Evolutionary conservation across 208 protist genomes (phyloP).

Genomic region (Leishmania lainsoni): DNA sequence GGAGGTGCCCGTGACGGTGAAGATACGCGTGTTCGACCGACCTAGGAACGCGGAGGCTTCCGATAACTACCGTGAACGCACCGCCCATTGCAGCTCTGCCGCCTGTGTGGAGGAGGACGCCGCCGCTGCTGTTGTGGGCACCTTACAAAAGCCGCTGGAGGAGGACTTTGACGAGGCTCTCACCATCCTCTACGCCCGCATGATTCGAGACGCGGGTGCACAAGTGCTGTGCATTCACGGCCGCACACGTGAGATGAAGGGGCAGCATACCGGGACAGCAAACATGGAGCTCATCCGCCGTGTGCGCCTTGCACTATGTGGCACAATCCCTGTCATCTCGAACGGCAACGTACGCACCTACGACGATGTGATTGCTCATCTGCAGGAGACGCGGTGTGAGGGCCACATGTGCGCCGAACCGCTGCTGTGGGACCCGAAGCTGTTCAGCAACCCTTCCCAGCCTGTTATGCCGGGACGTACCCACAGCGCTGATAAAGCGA

Average conservation of each 20-base stretch:
- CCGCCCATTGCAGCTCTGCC: background rate
- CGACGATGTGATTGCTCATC: constrained; percentile 58
- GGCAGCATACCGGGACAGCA: constrained; percentile 62
- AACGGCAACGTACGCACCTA: constrained; percentile 89
- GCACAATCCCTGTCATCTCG: constrained; percentile 79
- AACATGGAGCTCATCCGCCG: constrained; percentile 71
- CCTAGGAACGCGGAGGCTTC: constrained; percentile 1
- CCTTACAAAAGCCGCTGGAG: background rate
- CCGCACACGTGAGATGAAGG: constrained; percentile 84
- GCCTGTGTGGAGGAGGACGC: background rate
- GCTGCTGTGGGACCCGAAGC: constrained; percentile 81
- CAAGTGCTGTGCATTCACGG: constrained; percentile 89
- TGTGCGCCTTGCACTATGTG: constrained; percentile 47
- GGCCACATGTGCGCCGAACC: constrained; percentile 91
- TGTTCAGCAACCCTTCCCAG: constrained; percentile 59
- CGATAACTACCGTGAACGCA: background rate
- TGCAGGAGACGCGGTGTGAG: constrained; percentile 61
- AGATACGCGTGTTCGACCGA: constrained; percentile 89
- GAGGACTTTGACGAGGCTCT: constrained; percentile 61
- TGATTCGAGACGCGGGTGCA: constrained; percentile 83
- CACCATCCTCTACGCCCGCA: constrained; percentile 85
- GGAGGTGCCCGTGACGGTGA: constrained; percentile 89
- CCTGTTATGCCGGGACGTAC: constrained; percentile 40
- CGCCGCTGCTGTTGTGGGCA: background rate
- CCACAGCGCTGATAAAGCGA: constrained; percentile 37